Base-by-base conservation (phyloP, 2,329 filamentous ascomycete genomes). In the Talaromyces rugulosus region DNA sequence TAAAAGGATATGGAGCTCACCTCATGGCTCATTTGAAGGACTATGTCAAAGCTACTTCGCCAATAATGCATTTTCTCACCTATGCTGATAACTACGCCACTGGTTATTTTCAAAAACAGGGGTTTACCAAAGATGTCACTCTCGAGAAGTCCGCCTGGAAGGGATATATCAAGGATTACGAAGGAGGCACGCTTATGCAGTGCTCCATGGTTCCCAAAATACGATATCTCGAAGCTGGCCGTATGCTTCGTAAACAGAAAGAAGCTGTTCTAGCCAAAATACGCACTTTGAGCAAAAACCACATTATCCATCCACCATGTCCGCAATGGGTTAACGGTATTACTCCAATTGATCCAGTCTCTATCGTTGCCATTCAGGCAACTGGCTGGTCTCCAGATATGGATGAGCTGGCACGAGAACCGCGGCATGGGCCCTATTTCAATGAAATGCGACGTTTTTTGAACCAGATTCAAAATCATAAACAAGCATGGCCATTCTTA, bases 101-200 rank as follows among this genome's bases (percentile, higher is more conserved):
- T 67, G 95, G 95, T 12, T 99, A 98, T 76, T 99, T 99, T 78
- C 96, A 98, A 77, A 99, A 99, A 75, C 95, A 99, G 74, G 95
- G 95, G 0, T 99, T 99, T 72, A 98, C 95, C 2, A 98, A 98
- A 75, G 94, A 99, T 70, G 97, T 99, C 66, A 96, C 92, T 0
- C 85, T 99, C 0, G 90, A 94, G 62, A 89, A 88, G 70, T 87
- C 89, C 1, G 88, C 91, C 3, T 99, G 95, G 95, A 98, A 98
- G 94, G 95, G 95, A 2, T 99, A 98, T 71, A 99, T 99, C 81
- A 99, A 99, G 75, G 95, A 99, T 74, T 99, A 99, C 75, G 95
- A 98, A 77, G 95, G 95, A 62, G 95, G 95, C 61, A 99, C 95
- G 0, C 96, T 98, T 64, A 99, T 99, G 95, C 95, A 98, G 78